Percentiles rank a stretch among this genome's conserved stretches.
These are phyloP conservation scores for Pseudopyricularia javanii DNA, from an alignment of 2,329 filamentous ascomycete species.

Conservation along the genomic window DNA sequence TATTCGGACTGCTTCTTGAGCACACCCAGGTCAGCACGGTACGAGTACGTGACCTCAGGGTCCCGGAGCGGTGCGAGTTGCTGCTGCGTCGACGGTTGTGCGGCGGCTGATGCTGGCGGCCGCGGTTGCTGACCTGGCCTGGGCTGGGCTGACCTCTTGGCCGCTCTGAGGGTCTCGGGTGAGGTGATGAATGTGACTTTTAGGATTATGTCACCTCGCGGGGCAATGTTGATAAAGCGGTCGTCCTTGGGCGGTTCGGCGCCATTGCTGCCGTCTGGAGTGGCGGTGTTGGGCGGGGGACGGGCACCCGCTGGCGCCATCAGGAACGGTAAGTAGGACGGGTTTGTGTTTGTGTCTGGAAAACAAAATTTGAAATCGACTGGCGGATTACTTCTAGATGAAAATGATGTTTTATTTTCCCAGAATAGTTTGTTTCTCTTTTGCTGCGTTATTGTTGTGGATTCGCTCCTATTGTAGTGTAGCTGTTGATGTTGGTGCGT, in stretches of 20 bases:
- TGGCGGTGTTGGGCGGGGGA: conserved; percentile 1
- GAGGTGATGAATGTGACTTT: conserved; percentile 54
- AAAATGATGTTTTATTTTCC: no score
- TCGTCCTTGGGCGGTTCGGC: conserved; percentile 8
- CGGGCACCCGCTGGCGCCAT: background rate
- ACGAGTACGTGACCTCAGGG: conserved; percentile 30
- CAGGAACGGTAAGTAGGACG: no score
- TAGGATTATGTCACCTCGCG: conserved; percentile 52
- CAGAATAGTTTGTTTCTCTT: no score
- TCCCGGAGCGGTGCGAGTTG: conserved; percentile 10
- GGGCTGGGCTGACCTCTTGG: conserved; percentile 24
- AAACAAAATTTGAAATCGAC: background rate
- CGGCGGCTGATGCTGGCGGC: background rate
- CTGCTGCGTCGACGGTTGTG: conserved; percentile 2
- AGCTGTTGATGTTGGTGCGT: no score
- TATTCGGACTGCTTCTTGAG: conserved; percentile 55
- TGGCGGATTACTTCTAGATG: no score
- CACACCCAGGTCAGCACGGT: conserved; percentile 44
- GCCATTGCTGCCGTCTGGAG: background rate
- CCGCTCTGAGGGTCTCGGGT: conserved; percentile 31
- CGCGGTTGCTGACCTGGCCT: conserved; percentile 5
- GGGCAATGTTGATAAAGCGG: conserved; percentile 35
- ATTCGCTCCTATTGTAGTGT: no score
- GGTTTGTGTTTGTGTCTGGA: background rate
- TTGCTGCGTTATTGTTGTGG: no score